Evolutionary conservation across 2,329 filamentous ascomycete species (phyloP), one percentile per base, ranked within the genome.

Genomic region (Diaporthe humulicola): DNA sequence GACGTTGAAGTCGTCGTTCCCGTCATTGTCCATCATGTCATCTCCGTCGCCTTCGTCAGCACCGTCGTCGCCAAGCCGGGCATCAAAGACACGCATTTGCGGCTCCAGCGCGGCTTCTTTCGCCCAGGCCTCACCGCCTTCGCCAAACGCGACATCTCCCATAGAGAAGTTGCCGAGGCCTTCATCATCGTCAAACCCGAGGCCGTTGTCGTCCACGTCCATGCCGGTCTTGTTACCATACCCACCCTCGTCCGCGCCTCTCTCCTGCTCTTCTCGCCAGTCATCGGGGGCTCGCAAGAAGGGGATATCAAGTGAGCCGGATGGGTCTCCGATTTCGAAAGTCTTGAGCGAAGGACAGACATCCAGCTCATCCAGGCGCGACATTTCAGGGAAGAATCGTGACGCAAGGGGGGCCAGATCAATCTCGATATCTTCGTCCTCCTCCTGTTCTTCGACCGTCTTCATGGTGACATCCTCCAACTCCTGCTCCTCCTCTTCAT

Each of bases 41-140:
- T 87, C 85, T 28, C 88, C 90, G 40, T 89, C 89, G 2, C 83
- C 84, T 42, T 86, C 87, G 40, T 88, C 90, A n/a, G 83, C 87
- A n/a, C 83, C 87, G 33, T 87, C 88, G 76, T 91, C 90, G 50
- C 89, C 89, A 66, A 88, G 83, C 2, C 89, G 90, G 38, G 89
- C 88, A 79, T 92, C 90, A 79, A 95, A 95, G 33, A 96, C 91
- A 69, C 95, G 93, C 86, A 95, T 93, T 85, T 97, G 95, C 56
- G 94, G 95, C 79, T 96, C 94, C 28, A 96, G 86, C 15, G 94
- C 96, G 54, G 96, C 95, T 82, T 98, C 95, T 78, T 93, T 92
- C 7, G 96, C 97, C 96, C 97, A 99, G 1, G 93, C 95, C 83
- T 99, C 97, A 77, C 97, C 97, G 75, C 97, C 97, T 82, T 98